phyloP scores from a whole-genome alignment of 768 basidiomycete genomes.

The Suillus plorans region DNA sequence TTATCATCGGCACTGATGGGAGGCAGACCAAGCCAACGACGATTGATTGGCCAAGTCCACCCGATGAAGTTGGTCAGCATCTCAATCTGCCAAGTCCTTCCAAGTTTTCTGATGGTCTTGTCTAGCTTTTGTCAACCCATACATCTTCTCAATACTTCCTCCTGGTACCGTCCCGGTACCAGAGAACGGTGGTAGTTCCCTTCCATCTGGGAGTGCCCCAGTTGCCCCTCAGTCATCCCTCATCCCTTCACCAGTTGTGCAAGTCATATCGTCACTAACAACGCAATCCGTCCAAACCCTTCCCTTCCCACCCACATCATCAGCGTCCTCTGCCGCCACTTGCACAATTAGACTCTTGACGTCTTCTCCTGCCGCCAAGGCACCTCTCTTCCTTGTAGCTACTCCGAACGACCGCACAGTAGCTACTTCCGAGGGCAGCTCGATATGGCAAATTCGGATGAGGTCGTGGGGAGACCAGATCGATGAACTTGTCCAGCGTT shows the following conservation, averaged over 20 bases:
- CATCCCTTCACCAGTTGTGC: conserved; percentile 58
- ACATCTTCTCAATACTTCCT: conserved; percentile 74
- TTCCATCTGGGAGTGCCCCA: conserved; percentile 26
- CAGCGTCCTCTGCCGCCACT: conserved; percentile 33
- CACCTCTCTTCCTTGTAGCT: conserved; percentile 60
- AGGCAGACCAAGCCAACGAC: conserved; percentile 46
- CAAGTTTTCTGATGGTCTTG: conserved; percentile 49
- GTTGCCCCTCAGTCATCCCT: conserved; percentile 30
- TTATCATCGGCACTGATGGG: conserved; percentile 62
- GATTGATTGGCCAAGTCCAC: conserved; percentile 76
- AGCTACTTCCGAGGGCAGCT: conserved; percentile 68
- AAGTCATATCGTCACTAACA: conserved; percentile 72
- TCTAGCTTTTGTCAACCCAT: conserved; percentile 72
- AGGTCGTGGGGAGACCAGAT: conserved; percentile 78
- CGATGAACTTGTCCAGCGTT: conserved; percentile 73
- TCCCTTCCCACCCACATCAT: conserved; percentile 50
- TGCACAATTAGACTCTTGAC: conserved; percentile 66
- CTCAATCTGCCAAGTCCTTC: conserved; percentile 55
- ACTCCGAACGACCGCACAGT: conserved; percentile 73
- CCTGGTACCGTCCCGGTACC: conserved; percentile 53
- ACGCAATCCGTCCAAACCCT: conserved; percentile 59
- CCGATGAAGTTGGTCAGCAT: conserved; percentile 70
- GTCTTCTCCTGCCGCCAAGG: conserved; percentile 49
- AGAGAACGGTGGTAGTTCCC: conserved; percentile 17
- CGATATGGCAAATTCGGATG: conserved; percentile 75